Evolutionary conservation across 1,284 basidiomycete genomes (phyloP).

Genomic region (Irpex sp.): DNA sequence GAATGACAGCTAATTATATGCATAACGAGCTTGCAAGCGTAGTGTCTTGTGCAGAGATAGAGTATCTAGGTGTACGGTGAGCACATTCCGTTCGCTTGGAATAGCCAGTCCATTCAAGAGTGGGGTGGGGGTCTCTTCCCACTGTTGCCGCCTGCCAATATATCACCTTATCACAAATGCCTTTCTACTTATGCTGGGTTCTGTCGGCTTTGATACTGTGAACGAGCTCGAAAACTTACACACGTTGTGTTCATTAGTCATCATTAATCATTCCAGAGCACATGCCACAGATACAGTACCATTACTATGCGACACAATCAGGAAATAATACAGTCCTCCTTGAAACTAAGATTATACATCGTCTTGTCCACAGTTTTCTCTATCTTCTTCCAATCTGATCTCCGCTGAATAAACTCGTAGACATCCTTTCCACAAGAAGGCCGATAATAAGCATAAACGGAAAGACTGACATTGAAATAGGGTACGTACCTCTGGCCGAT

Average conservation of each 20-base stretch:
- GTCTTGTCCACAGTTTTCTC: conserved; percentile 95
- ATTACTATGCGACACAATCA: conserved; percentile 25
- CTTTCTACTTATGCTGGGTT: no score
- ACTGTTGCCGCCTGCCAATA: no score
- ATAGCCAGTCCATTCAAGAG: no score
- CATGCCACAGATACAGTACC: neutral
- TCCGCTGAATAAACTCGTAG: conserved; percentile 93
- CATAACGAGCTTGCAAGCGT: neutral
- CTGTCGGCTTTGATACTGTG: no score
- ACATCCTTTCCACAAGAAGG: conserved; percentile 66
- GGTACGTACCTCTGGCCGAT: conserved; percentile 84
- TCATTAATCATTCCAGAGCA: neutral
- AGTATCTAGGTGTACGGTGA: no score
- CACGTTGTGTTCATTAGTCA: neutral
- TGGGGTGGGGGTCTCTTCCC: no score
- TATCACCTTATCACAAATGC: no score
- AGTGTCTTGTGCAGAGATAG: neutral
- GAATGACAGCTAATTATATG: conserved; percentile 15
- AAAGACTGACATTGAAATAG: conserved; percentile 17
- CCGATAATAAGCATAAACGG: neutral
- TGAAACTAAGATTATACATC: conserved; percentile 94
- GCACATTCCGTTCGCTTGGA: no score
- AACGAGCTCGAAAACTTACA: neutral
- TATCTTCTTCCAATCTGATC: conserved; percentile 97
- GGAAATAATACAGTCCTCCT: conserved; percentile 85